Evolutionary conservation across 2,329 filamentous ascomycete genomes (phyloP).

Genomic region (Colletotrichum salicis): DNA sequence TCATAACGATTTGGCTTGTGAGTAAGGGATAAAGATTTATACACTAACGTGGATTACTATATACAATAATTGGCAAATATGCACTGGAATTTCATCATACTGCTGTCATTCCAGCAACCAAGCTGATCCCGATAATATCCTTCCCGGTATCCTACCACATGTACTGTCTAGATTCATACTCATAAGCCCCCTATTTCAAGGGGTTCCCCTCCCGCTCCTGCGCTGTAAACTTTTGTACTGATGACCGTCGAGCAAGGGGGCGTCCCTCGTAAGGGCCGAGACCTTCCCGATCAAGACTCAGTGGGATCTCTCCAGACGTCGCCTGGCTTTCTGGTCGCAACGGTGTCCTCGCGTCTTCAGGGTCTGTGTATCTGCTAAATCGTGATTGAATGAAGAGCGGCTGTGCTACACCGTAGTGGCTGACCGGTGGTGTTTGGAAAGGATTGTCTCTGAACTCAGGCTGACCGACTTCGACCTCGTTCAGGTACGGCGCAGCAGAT

Average conservation of each 20-base stretch:
- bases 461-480: constrained; percentile 4
- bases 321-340: constrained; percentile 25
- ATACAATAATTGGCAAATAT: background rate
- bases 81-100: background rate
- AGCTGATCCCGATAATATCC: background rate
- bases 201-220: constrained; percentile 14
- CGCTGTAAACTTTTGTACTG: constrained; percentile 23
- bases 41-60: background rate
- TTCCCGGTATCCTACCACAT: background rate
- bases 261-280: constrained; percentile 12
- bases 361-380: constrained; percentile 29
- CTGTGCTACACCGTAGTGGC: constrained; percentile 21
- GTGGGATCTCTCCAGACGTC: constrained; percentile 27
- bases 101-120: background rate
- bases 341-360: background rate
- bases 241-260: background rate
- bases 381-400: constrained; percentile 27
- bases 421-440: background rate
- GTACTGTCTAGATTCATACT: background rate
- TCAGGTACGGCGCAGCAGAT: constrained; percentile 10
- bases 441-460: constrained; percentile 11
- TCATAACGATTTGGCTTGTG: too few relatives aligned
- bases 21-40: background rate
- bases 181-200: constrained; percentile 17
- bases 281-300: constrained; percentile 22